Base-by-base conservation (phyloP, 306 rosid genomes). In the Comarum palustre region DNA sequence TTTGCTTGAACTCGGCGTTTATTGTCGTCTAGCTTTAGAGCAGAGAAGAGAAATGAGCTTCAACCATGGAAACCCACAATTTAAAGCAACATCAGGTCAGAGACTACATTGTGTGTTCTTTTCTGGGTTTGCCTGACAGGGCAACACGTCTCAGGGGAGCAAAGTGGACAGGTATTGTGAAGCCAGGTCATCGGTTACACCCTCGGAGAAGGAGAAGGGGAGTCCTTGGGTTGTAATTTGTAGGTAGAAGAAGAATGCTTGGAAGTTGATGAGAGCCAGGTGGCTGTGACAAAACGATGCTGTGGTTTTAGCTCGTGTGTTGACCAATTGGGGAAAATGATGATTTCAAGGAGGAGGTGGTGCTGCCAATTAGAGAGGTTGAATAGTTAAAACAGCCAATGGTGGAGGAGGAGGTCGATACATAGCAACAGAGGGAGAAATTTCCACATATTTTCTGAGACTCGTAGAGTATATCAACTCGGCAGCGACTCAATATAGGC, bases 91-190 rank as follows among this genome's bases (percentile, higher is more conserved):
- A 46, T 13, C 48, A 0, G 15, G 51, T 17, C 22, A 48, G 22
- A 48, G 55, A 6, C 5, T 9, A 0, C 6, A 11, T 9, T 11
- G 1, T 55, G 32, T 32, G 64, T 58, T 48, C 41, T 38, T 38
- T 38, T 31, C 0, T 2, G 31, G 72, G 29, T 39, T 5, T 27
- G 48, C 36, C 46, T 36, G 63, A 70, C 15, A 5, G 22, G 74
- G 64, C 62, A 69, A 52, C 74, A 52, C 74, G 74, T 70, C 22
- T 36, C 64, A 36, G 20, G 15, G 47, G 4, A 1, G 74, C 74
- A 22, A 20, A 34, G 64, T 52, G 74, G 29, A 31, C 34, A 20
- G 64, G 32, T 3, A 5, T 6, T 0, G 24, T 14, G 48, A 52
- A 14, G 74, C 12, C 64, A 70, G 52, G 50, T 70, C 50, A 52